phyloP scores from a whole-genome alignment of 495 filamentous ascomycete genomes.

The Chlorociboria aeruginascens region DNA sequence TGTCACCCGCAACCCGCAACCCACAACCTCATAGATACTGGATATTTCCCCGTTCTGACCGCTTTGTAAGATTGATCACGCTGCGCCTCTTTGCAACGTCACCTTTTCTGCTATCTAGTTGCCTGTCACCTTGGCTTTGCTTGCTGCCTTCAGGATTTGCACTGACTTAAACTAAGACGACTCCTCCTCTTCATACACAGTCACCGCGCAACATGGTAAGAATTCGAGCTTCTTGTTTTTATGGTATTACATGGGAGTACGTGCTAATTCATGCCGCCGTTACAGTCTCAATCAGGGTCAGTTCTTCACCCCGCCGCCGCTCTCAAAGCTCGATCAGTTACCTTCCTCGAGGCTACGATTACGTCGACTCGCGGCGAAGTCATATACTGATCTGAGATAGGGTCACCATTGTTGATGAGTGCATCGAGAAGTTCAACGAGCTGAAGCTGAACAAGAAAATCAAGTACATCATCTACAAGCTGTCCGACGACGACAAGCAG shows the following conservation, averaged over 20 bases:
- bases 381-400: conserved; percentile 28
- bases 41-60: too few species aligned
- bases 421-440: conserved; percentile 74
- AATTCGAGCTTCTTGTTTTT: neutral
- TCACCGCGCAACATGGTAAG: conserved; percentile 11
- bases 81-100: too few species aligned
- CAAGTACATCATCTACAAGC: conserved; percentile 97
- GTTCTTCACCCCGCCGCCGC: conserved; percentile 23
- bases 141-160: neutral
- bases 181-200: neutral
- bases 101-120: too few species aligned
- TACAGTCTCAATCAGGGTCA: conserved; percentile 59
- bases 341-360: neutral
- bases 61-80: too few species aligned
- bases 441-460: conserved; percentile 78
- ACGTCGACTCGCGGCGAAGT: neutral
- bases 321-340: conserved; percentile 1
- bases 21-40: too few species aligned
- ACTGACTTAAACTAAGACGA: neutral
- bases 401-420: conserved; percentile 67
- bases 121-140: too few species aligned
- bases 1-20: too few species aligned
- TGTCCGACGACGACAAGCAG: conserved; percentile 81
- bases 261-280: conserved; percentile 3
- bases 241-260: neutral